These are phyloP conservation scores for Catenaria anguillulae DNA, from an alignment of 371 early-diverging fungal genomes.

Conservation along the genomic window DNA sequence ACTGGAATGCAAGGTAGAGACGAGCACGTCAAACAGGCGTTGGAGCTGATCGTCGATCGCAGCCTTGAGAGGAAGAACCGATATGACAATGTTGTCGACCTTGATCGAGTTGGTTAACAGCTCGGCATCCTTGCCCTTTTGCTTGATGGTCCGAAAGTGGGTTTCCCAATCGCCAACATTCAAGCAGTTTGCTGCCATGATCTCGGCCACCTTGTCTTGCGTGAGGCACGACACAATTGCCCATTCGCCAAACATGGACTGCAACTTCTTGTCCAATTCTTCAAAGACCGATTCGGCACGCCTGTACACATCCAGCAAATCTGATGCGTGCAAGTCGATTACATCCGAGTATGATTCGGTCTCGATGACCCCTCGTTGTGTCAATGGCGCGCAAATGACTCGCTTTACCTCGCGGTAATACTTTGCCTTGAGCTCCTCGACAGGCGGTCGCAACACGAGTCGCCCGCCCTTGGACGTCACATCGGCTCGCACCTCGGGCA, in stretches of 20 bases:
- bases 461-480: conserved; percentile 26
- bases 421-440: conserved; percentile 36
- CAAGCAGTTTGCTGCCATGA: conserved; percentile 12
- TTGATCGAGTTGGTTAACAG: conserved; percentile 22
- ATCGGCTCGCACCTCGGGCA: conserved; percentile 35
- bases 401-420: conserved; percentile 38
- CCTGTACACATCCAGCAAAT: conserved; percentile 25
- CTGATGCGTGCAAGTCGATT: conserved; percentile 13
- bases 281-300: conserved; percentile 27
- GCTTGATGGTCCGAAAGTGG: conserved; percentile 32
- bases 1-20: conserved; percentile 18
- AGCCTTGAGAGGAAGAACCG: conserved; percentile 28
- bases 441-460: conserved; percentile 30
- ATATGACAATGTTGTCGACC: conserved; percentile 29
- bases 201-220: conserved; percentile 25
- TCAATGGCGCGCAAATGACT: conserved; percentile 30
- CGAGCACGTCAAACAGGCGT: conserved; percentile 30
- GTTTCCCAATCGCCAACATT: conserved; percentile 30
- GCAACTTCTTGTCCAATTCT: conserved; percentile 18
- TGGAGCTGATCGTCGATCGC: conserved; percentile 34
- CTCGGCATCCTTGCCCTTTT: conserved; percentile 34
- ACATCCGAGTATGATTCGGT: neutral
- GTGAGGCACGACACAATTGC: conserved; percentile 25
- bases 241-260: conserved; percentile 31
- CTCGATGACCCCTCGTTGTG: conserved; percentile 22